phyloP scores from a whole-genome alignment of 2,329 filamentous ascomycete species.

The Sclerotinia borealis region DNA sequence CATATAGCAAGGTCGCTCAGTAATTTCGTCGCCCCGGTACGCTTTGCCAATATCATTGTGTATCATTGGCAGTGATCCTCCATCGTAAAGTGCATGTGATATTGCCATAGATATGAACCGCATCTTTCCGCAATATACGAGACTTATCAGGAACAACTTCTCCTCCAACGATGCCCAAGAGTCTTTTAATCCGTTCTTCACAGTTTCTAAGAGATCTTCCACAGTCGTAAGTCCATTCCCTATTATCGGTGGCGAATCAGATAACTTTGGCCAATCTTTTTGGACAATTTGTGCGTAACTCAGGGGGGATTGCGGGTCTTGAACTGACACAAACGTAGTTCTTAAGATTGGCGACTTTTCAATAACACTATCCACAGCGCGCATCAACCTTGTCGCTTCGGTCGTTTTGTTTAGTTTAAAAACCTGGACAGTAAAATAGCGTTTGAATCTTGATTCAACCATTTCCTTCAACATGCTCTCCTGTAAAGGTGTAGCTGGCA shows the following conservation, averaged over 20 bases:
- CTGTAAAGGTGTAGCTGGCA: slow-evolving; percentile 78
- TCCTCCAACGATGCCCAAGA: slow-evolving; percentile 33
- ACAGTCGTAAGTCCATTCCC: slow-evolving; percentile 10
- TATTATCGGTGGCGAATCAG: too few species aligned
- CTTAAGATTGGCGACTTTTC: slow-evolving; percentile 63
- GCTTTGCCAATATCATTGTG: slow-evolving; percentile 64
- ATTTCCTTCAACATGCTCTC: slow-evolving; percentile 83
- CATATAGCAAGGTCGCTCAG: slow-evolving; percentile 43
- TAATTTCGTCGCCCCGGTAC: slow-evolving; percentile 44
- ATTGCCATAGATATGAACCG: slow-evolving; percentile 60
- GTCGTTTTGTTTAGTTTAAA: slow-evolving; percentile 51
- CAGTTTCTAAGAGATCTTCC: slow-evolving; percentile 35
- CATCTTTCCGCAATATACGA: slow-evolving; percentile 37
- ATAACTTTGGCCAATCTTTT: not conserved
- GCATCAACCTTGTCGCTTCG: slow-evolving; percentile 49
- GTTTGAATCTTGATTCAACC: slow-evolving; percentile 63
- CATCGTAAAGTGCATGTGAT: slow-evolving; percentile 84
- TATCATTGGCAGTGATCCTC: slow-evolving; percentile 71
- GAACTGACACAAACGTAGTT: slow-evolving; percentile 64
- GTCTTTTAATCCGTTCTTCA: slow-evolving; percentile 36
- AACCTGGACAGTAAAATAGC: slow-evolving; percentile 84
- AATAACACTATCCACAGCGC: slow-evolving; percentile 58
- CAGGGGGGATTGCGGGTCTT: slow-evolving; percentile 49
- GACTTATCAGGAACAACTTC: slow-evolving; percentile 37
- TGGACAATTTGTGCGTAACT: slow-evolving; percentile 53